These are phyloP conservation scores for Fremontodendron californicum DNA, from an alignment of 345 rosid species.

Conservation along the genomic window DNA sequence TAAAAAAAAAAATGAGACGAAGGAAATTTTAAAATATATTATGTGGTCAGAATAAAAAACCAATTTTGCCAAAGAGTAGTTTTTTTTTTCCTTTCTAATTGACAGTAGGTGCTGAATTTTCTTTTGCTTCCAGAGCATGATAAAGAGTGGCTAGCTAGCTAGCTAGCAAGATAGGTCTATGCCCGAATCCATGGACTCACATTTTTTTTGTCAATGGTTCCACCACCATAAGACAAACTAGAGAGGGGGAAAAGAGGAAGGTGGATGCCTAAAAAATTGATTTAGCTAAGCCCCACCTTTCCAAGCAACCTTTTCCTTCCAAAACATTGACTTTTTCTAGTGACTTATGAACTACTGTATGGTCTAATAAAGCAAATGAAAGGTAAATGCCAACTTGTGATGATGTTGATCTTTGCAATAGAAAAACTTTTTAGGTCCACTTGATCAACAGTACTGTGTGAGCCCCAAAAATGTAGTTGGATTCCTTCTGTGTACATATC, in stretches of 20 bases:
- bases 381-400: conserved; percentile 1
- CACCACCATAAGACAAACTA: conserved; percentile 1
- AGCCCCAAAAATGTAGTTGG: not conserved
- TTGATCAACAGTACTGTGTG: not conserved
- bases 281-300: not conserved
- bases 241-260: not conserved
- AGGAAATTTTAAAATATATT: too few relatives aligned
- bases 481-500: conserved; percentile 7
- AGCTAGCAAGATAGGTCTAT: not conserved
- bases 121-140: too few relatives aligned
- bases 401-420: conserved; percentile 15
- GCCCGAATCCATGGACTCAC: not conserved
- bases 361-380: conserved; percentile 6
- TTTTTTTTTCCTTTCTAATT: too few relatives aligned
- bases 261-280: not conserved
- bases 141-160: not conserved
- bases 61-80: not conserved
- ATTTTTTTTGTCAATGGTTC: not conserved
- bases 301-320: not conserved
- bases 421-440: conserved; percentile 9
- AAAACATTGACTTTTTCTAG: conserved; percentile 3
- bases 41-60: too few relatives aligned
- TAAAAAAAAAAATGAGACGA: too few relatives aligned
- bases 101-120: too few relatives aligned
- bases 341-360: not conserved